A percentile compares a stretch with the other conserved stretches of the same genome.
These are phyloP conservation scores for Arachnomyces sp. DNA, from an alignment of 2,329 filamentous ascomycete species.

Conservation along the genomic window DNA sequence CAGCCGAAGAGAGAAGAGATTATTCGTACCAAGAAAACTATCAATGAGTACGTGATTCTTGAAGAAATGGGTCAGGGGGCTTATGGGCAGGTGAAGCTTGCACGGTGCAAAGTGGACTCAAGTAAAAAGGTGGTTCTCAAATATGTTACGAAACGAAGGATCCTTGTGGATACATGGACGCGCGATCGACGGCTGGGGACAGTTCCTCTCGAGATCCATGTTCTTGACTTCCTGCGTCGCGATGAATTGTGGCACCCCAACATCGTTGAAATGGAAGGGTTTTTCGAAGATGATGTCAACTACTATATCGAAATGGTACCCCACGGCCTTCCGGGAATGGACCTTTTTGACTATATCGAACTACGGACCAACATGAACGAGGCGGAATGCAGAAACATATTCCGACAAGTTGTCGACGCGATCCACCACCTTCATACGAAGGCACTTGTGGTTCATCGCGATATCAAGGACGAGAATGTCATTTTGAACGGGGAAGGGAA, in stretches of 20 bases:
- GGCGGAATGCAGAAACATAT: conserved; percentile 85
- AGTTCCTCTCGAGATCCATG: conserved; percentile 93
- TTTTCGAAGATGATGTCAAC: conserved; percentile 60
- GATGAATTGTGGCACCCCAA: conserved; percentile 58
- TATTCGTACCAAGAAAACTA: conserved; percentile 61
- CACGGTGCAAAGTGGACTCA: conserved; percentile 67
- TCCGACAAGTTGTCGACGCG: conserved; percentile 82
- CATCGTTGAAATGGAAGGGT: conserved; percentile 61
- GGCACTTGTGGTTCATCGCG: conserved; percentile 85
- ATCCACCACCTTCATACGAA: conserved; percentile 86
- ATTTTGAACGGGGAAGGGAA: conserved; percentile 89
- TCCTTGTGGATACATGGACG: conserved; percentile 97
- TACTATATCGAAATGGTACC: conserved; percentile 83
- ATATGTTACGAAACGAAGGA: conserved; percentile 93
- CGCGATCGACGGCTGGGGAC: conserved; percentile 86
- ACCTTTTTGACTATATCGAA: conserved; percentile 98
- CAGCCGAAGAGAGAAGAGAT: conserved; percentile 22
- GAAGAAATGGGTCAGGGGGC: conserved; percentile 98
- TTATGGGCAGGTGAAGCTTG: conserved; percentile 95
- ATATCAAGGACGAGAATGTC: conserved; percentile 99
- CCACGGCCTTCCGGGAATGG: conserved; percentile 92
- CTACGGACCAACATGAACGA: conserved; percentile 95
- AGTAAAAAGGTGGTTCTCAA: conserved; percentile 86
- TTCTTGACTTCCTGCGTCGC: conserved; percentile 80
- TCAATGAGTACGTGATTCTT: conserved; percentile 81